Conservation (phyloP, 768 basidiomycete species). For the Pulveroboletus frians region DNA sequence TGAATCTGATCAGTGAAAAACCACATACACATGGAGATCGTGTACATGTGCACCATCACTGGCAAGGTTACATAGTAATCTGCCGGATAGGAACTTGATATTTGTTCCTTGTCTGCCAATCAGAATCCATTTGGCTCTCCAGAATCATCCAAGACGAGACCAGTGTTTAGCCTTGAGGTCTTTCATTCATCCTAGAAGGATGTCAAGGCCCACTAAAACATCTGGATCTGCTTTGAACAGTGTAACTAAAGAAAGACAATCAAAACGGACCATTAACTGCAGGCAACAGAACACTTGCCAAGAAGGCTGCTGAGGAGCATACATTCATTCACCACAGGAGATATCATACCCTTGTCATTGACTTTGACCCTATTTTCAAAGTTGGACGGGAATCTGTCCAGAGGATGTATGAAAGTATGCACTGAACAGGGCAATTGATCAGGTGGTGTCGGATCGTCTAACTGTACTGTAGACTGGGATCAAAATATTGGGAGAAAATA, state of each 20-base stretch:
- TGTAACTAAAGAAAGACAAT: conserved; percentile 40
- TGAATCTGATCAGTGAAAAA: neutral
- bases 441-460: conserved; percentile 90
- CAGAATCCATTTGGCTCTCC: conserved; percentile 75
- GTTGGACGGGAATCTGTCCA: conserved; percentile 79
- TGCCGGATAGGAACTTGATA: conserved; percentile 74
- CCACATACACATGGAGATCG: neutral
- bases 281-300: conserved; percentile 39
- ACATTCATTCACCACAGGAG: conserved; percentile 74
- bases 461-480: conserved; percentile 49
- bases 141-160: conserved; percentile 89
- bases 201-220: conserved; percentile 88
- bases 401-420: conserved; percentile 84
- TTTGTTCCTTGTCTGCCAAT: conserved; percentile 83
- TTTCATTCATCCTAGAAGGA: conserved; percentile 85
- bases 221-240: conserved; percentile 90
- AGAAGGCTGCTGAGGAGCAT: conserved; percentile 80
- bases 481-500: neutral
- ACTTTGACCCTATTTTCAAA: conserved; percentile 69
- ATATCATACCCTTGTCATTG: conserved; percentile 64
- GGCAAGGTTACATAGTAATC: conserved; percentile 87
- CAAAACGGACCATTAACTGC: neutral
- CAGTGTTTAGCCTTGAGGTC: conserved; percentile 90
- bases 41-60: conserved; percentile 90
- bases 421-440: conserved; percentile 78